Evolutionary conservation across 129 eudicot genomes (phyloP).

Genomic region (Rutidosis leptorrhynchoides): DNA sequence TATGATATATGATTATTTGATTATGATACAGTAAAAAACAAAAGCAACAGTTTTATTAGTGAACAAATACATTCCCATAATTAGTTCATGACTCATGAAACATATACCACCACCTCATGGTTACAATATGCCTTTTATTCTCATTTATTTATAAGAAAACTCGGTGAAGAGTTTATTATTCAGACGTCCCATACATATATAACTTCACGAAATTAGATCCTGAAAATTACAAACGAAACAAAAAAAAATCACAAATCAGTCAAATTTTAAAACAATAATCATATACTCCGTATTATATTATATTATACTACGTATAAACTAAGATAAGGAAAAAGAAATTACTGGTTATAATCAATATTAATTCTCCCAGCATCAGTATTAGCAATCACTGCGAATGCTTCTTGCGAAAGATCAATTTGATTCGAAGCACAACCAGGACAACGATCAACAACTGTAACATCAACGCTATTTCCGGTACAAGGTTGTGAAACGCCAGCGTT

Average conservation of each 20-base stretch:
- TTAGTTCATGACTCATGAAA: neutral
- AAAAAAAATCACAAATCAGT: neutral
- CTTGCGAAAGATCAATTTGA: conserved; percentile 46
- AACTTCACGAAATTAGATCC: conserved; percentile 15
- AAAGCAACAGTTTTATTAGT: neutral
- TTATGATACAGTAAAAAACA: too few relatives aligned
- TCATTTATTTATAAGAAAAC: neutral
- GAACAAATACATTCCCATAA: neutral
- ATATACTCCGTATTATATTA: neutral
- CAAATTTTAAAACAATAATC: neutral
- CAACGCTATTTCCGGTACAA: conserved; percentile 28
- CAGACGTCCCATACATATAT: neutral
- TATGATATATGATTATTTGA: too few relatives aligned
- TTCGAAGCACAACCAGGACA: conserved; percentile 46
- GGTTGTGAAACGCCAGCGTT: neutral
- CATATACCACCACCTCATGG: neutral
- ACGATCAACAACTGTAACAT: conserved; percentile 46
- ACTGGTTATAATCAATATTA: conserved; percentile 36
- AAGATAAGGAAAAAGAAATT: neutral
- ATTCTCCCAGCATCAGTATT: conserved; percentile 42
- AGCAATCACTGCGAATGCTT: conserved; percentile 44
- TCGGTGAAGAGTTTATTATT: conserved; percentile 7
- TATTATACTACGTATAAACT: neutral
- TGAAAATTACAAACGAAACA: neutral
- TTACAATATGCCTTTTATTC: conserved; percentile 2